Base-by-base conservation (phyloP, 1,139 yeast genomes). In the Kazachstania sp. region DNA sequence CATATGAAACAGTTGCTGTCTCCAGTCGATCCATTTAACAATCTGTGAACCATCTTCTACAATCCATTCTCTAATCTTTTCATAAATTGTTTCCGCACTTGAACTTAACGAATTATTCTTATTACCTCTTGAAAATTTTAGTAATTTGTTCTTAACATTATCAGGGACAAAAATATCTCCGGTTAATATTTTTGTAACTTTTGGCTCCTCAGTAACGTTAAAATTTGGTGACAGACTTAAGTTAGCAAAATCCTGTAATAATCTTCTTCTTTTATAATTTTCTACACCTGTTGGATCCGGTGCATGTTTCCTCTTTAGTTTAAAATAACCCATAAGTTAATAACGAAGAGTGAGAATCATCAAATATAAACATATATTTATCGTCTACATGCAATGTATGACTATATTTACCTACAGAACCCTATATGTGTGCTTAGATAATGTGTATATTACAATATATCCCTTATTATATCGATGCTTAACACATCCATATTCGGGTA, bases 231-330 rank as follows among this genome's bases (percentile, higher is more conserved):
- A 60, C 39, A n/a, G 55, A 51, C 43, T 40, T 29, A 63, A 43
- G 23, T 53, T 60, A 34, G 58, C 63, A 32, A 63, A 52, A 51
- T 63, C 67, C 30, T 52, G 52, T 11, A 63, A 50, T 31, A 63
- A 47, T 39, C 57, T 47, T 32, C 54, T 59, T 36, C 61, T 54
- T 50, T 63, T 63, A 48, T 63, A 62, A 39, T 59, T 56, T n/a
- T 52, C 50, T 13, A 59, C 54, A 15, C 61, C 63, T 15, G 51
- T 48, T 2, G 45, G 34, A 45, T 60, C 64, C 11, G 63, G 58
- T 42, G 59, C 53, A 41, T 53, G 61, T 7, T 57, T 53, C 44
- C 67, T 51, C 44, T 63, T 63, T 47, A 37, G 11, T 28, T 51
- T 51, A 20, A 45, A 45, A n/a, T 8, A 29, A 4, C 26, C 26